A percentile compares a stretch with the other conserved stretches of the same genome.
Conservation (phyloP, 2,329 filamentous ascomycete species). For the Pseudocercospora musae region DNA sequence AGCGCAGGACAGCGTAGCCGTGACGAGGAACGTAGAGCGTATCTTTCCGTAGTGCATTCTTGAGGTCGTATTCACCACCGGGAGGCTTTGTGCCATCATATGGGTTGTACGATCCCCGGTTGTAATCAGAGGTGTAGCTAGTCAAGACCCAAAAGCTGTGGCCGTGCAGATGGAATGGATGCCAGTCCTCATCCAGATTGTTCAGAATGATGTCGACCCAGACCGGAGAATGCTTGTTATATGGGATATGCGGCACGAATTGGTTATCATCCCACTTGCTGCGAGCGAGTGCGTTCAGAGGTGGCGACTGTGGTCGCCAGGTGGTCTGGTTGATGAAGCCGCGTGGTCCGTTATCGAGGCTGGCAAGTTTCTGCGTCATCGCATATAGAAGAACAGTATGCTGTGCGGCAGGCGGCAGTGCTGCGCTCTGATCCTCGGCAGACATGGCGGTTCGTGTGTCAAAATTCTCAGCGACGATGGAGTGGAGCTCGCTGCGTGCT, state of each 20-base stretch:
- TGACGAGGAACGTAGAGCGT: constrained; percentile 36
- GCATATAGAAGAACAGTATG: constrained; percentile 47
- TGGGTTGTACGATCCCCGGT: constrained; percentile 28
- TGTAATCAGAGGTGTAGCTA: constrained; percentile 21
- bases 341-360: constrained; percentile 42
- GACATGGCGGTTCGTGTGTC: constrained; percentile 17
- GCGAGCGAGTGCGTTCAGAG: constrained; percentile 36
- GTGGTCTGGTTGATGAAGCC: constrained; percentile 50
- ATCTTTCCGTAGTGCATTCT: constrained; percentile 32
- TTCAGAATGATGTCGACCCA: constrained; percentile 52
- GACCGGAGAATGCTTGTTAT: constrained; percentile 11
- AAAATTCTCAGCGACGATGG: constrained; percentile 2
- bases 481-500: background rate
- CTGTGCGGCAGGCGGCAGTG: constrained; percentile 33
- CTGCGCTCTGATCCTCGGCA: constrained; percentile 19
- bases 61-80: constrained; percentile 23
- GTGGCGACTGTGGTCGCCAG: constrained; percentile 40
- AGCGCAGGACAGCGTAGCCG: constrained; percentile 39
- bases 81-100: constrained; percentile 22
- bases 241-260: constrained; percentile 36
- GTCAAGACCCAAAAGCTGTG: constrained; percentile 31
- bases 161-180: constrained; percentile 49
- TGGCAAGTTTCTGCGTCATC: constrained; percentile 45
- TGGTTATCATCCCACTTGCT: constrained; percentile 44
- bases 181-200: constrained; percentile 50